These are phyloP conservation scores for Infundibulicybe gibba DNA, from an alignment of 768 basidiomycete genomes.

Conservation along the genomic window DNA sequence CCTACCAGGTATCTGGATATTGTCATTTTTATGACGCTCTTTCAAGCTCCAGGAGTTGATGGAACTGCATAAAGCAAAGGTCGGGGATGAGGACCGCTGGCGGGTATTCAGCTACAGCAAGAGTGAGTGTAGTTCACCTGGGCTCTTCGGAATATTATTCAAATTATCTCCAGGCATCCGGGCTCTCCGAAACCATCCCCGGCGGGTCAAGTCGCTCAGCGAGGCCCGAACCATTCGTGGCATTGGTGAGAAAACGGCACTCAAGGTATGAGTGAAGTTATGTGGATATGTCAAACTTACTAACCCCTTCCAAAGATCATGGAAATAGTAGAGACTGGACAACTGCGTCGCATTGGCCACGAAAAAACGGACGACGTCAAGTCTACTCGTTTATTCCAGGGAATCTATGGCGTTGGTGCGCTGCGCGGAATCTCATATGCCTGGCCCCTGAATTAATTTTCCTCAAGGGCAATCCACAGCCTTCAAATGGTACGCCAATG, in stretches of 20 bases:
- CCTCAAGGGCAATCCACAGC: constrained; percentile 61
- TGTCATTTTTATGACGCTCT: not conserved
- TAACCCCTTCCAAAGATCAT: constrained; percentile 49
- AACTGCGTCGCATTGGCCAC: constrained; percentile 62
- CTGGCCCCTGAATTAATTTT: not conserved
- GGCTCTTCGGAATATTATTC: not conserved
- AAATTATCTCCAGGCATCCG: constrained; percentile 46
- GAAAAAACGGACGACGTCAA: constrained; percentile 64
- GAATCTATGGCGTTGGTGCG: constrained; percentile 86
- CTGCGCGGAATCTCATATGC: not conserved
- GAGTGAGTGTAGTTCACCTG: constrained; percentile 35
- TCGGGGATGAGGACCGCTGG: constrained; percentile 63
- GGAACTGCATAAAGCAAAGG: constrained; percentile 60
- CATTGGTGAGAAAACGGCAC: constrained; percentile 72
- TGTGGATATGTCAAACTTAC: not conserved
- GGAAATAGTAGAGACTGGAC: constrained; percentile 76
- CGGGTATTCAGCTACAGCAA: constrained; percentile 61
- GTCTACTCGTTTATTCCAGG: constrained; percentile 57
- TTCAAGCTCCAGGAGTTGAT: constrained; percentile 62
- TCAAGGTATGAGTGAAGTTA: constrained; percentile 43
- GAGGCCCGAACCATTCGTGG: constrained; percentile 61
- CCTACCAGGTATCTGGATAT: not conserved
- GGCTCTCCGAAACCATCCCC: constrained; percentile 50
- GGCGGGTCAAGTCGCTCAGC: constrained; percentile 50
- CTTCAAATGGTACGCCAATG: constrained; percentile 68